Percentiles rank a stretch among this genome's conserved stretches.
Evolutionary conservation across 768 basidiomycete genomes (phyloP).

Genomic region (Omphalotus guepiniiformis): DNA sequence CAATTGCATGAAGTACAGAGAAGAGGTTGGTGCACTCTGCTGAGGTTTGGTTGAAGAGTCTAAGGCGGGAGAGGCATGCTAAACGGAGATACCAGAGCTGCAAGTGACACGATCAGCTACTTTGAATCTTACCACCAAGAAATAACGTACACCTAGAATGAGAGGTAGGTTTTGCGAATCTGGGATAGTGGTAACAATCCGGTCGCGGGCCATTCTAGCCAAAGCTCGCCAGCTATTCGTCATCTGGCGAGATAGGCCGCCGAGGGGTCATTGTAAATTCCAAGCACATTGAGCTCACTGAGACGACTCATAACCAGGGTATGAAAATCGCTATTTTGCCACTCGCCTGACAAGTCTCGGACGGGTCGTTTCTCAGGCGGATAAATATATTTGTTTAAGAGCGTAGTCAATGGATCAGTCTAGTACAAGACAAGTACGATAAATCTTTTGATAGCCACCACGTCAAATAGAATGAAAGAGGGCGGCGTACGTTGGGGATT

Average conservation of each 20-base stretch:
- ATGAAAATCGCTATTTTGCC: conserved; percentile 68
- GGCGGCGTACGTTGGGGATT: conserved; percentile 80
- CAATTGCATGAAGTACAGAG: conserved; percentile 57
- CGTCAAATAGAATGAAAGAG: conserved; percentile 43
- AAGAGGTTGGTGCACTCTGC: conserved; percentile 83
- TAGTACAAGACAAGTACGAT: conserved; percentile 43
- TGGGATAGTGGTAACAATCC: conserved; percentile 66
- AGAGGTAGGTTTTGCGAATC: conserved; percentile 52
- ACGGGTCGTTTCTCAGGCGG: conserved; percentile 69
- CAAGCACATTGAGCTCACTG: conserved; percentile 10
- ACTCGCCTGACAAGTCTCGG: conserved; percentile 73
- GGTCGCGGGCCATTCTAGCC: conserved; percentile 80
- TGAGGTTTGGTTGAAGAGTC: conserved; percentile 83
- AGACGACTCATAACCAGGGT: conserved; percentile 67
- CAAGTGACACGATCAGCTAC: background rate
- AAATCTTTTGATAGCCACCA: conserved; percentile 59
- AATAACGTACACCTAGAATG: conserved; percentile 59
- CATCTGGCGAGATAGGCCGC: conserved; percentile 47
- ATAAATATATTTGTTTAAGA: conserved; percentile 80
- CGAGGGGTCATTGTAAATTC: conserved; percentile 14
- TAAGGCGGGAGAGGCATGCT: conserved; percentile 71
- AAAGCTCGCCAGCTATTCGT: conserved; percentile 84
- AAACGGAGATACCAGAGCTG: conserved; percentile 86
- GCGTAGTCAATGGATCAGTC: conserved; percentile 81
- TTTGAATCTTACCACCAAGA: background rate